phyloP scores from a whole-genome alignment of 2,329 filamentous ascomycete genomes.

The Calycina herbarum region DNA sequence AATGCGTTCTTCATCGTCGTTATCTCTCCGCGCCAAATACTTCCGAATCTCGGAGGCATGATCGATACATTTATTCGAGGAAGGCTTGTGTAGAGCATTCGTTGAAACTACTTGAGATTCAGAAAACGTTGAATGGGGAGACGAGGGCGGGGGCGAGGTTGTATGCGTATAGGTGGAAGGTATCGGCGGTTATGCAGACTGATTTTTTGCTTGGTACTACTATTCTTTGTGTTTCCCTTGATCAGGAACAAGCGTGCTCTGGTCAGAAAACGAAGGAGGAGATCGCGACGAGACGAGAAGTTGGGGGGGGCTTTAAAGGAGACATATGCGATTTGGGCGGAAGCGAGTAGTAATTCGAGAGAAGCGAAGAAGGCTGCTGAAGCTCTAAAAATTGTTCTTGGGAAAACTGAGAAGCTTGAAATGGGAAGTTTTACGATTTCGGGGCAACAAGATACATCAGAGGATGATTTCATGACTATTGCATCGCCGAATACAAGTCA shows the following conservation, averaged over 20 bases:
- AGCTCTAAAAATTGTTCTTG: neutral
- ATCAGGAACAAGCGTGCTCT: neutral
- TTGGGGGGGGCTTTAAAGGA: neutral
- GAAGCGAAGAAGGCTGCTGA: neutral
- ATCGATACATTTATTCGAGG: neutral
- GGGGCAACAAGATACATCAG: neutral
- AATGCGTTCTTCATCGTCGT: neutral
- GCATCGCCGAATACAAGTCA: neutral
- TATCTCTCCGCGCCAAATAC: neutral
- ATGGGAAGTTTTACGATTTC: neutral
- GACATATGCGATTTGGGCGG: neutral
- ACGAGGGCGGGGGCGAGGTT: neutral
- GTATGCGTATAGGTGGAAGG: neutral
- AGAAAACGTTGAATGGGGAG: neutral
- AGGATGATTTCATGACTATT: neutral
- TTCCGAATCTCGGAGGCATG: neutral
- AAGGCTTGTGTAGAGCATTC: neutral
- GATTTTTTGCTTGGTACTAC: neutral
- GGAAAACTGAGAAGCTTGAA: neutral
- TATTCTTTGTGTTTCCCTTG: neutral
- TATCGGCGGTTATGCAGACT: neutral
- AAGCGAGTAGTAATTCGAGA: neutral
- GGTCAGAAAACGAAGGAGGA: neutral
- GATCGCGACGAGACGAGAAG: neutral
- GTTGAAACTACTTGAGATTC: neutral